Evolutionary conservation across 164 flowering plant genomes (phyloP), one percentile per base, ranked within the genome.

Genomic region (Tetrastigma voinierianum): DNA sequence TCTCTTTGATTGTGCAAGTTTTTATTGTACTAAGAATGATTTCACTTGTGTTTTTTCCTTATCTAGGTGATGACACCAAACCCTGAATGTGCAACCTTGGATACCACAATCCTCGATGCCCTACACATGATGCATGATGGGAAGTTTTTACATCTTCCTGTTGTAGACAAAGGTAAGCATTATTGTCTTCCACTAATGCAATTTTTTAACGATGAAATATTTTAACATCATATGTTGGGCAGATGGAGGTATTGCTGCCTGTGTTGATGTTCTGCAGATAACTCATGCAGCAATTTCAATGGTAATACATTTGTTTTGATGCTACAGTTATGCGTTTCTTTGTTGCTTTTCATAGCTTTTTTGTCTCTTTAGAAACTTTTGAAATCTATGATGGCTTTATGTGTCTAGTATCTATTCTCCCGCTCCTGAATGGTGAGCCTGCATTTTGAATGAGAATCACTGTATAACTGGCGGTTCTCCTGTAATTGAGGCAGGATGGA

Each of bases 41-140:
- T 18, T 48, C 32, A 51, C 48, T 63, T 58, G 49, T 59, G 7
- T 51, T 23, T 20, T 20, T 67, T 16, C 25, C 6, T 19, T 63
- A 2, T 54, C 59, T 53, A 93, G 98, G 97, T 95, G 51, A 95
- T 95, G 98, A 95, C 98, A 1, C 80, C 86, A 55, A 85, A 89
- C 62, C 98, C 98, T 57, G 97, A 95, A 74, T 90, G 92, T 78
- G 96, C 91, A 64, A 83, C 88, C 15, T 10, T 88, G 23, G 96
- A 95, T 61, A 86, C 96, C 57, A 86, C 97, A 63, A 91, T 95
- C 56, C 97, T 95, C 71, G 97, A 90, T 78, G 96, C 97, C 12
- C 76, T 95, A 78, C 98, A 95, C 77, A 76, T 87, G 70, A 95
- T 95, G 98, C 98, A 86, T 75, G 96, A 94, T 74, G 98, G 96